Conservation (phyloP, 331 rosid genomes). For the Erythrophleum ivorense region DNA sequence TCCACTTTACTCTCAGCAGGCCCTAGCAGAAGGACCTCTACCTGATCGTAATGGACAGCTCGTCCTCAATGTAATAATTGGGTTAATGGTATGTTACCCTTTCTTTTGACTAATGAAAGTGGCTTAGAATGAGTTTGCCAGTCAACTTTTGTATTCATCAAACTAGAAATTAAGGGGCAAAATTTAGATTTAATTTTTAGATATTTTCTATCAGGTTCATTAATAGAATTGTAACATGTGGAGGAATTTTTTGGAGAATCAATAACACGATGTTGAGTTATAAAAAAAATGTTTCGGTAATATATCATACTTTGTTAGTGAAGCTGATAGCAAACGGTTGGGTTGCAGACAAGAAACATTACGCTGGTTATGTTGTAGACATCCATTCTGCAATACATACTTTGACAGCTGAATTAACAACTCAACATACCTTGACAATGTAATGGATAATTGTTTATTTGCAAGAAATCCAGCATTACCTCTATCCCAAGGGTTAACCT, state of each 20-base stretch:
- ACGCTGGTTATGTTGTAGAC: neutral
- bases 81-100: neutral
- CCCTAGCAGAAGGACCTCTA: neutral
- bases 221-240: neutral
- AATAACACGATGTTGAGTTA: neutral
- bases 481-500: no score
- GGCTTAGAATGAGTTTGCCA: neutral
- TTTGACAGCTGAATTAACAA: no score
- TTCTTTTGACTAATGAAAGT: neutral
- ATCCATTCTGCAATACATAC: no score
- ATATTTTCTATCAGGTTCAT: neutral
- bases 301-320: neutral
- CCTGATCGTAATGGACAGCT: constrained; percentile 16
- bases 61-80: constrained; percentile 10
- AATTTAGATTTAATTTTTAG: neutral
- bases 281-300: neutral
- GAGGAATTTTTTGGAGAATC: neutral
- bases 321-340: neutral
- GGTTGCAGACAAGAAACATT: neutral
- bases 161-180: neutral
- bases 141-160: constrained; percentile 16
- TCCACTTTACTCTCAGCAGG: neutral
- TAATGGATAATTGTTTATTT: no score
- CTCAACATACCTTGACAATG: no score
- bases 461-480: no score